Conservation (phyloP, 441 rosid genomes). For the Lagerstroemia fauriei region DNA sequence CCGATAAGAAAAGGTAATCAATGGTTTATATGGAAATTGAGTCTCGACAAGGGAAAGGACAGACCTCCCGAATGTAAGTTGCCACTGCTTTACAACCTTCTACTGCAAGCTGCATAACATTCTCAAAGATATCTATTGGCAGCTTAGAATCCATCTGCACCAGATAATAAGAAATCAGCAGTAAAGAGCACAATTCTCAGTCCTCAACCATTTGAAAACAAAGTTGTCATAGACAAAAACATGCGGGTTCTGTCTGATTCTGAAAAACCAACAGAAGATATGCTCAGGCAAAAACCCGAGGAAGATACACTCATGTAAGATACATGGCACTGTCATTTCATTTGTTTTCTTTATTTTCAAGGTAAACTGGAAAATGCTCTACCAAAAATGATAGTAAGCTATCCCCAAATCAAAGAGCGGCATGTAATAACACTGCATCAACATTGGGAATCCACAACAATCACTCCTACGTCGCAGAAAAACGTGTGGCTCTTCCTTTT, state of each 20-base stretch:
- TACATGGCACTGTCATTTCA: neutral
- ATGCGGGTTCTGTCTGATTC: neutral
- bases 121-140: constrained; percentile 71
- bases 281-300: too few species aligned
- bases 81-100: constrained; percentile 95
- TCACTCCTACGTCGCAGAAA: neutral
- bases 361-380: neutral
- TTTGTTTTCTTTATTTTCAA: neutral
- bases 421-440: neutral
- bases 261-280: neutral
- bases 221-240: neutral
- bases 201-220: neutral
- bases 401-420: neutral
- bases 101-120: constrained; percentile 73
- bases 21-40: neutral
- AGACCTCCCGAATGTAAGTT: constrained; percentile 65
- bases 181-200: neutral
- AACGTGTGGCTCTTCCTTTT: neutral
- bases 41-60: neutral
- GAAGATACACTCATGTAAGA: neutral
- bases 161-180: constrained; percentile 13
- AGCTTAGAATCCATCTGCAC: constrained; percentile 85
- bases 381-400: neutral
- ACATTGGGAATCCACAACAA: neutral
- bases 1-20: neutral